Conservation (phyloP, 331 rosid species). For the Saraca asoca region DNA sequence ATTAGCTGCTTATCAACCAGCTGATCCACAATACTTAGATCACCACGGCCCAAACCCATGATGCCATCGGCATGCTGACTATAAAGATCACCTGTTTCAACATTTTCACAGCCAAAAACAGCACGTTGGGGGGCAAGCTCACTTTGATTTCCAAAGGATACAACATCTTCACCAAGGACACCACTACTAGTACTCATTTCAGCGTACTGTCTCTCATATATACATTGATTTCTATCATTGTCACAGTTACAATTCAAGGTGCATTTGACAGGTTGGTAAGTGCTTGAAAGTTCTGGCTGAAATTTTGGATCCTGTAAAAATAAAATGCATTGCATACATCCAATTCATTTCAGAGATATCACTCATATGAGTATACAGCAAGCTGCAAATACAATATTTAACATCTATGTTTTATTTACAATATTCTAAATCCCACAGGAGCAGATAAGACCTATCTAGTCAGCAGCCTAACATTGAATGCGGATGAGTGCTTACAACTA, state of each 20-base stretch:
- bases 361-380: constrained; percentile 2
- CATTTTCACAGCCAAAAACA: constrained; percentile 85
- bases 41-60: constrained; percentile 95
- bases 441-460: constrained; percentile 6
- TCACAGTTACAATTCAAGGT: constrained; percentile 72
- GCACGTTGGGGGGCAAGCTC: constrained; percentile 76
- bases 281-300: constrained; percentile 69
- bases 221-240: constrained; percentile 55
- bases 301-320: constrained; percentile 77
- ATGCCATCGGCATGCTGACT: constrained; percentile 95
- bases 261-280: constrained; percentile 80
- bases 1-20: constrained; percentile 76
- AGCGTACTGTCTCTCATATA: constrained; percentile 89
- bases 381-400: constrained; percentile 3
- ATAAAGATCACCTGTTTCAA: constrained; percentile 83
- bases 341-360: constrained; percentile 32
- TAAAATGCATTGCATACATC: constrained; percentile 24
- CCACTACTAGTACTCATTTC: constrained; percentile 94
- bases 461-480: not conserved
- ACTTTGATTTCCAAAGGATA: constrained; percentile 82
- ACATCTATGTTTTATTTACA: constrained; percentile 7
- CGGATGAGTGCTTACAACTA: not conserved
- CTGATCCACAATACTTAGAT: constrained; percentile 84
- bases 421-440: constrained; percentile 13
- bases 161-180: constrained; percentile 80